Conservation (phyloP, 495 filamentous ascomycete genomes). For the Durotheca rogersii region DNA sequence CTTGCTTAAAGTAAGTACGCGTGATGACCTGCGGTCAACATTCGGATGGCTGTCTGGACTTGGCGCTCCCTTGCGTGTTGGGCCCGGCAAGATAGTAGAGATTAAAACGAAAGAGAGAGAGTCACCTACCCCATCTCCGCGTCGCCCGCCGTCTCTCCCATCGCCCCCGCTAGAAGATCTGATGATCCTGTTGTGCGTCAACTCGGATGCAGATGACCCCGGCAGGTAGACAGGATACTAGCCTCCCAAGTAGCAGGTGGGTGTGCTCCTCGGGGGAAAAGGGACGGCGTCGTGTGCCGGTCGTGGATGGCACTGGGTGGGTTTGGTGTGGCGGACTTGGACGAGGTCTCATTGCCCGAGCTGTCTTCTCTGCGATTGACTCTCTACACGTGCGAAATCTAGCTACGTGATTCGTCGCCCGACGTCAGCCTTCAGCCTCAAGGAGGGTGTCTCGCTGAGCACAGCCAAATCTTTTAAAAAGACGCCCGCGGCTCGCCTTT, state of each 20-base stretch:
- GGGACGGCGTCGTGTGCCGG: constrained; percentile 17
- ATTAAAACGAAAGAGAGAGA: no score
- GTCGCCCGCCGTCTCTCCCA: constrained; percentile 3
- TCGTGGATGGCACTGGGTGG: constrained; percentile 16
- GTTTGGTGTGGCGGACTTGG: no score
- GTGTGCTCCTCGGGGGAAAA: constrained; percentile 9
- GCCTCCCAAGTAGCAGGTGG: constrained; percentile 4
- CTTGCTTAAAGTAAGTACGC: background rate
- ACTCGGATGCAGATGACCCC: constrained; percentile 24
- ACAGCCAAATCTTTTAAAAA: constrained; percentile 18
- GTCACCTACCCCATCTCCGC: no score
- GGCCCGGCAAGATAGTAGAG: no score
- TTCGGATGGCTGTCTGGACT: constrained; percentile 18
- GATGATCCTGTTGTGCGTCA: constrained; percentile 16
- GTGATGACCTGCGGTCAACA: constrained; percentile 8
- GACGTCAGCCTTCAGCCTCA: constrained; percentile 29
- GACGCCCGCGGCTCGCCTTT: constrained; percentile 5
- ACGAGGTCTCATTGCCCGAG: constrained; percentile 26
- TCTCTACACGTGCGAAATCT: constrained; percentile 34
- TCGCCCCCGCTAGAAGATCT: constrained; percentile 14
- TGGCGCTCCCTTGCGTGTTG: constrained; percentile 6
- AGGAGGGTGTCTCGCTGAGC: constrained; percentile 1
- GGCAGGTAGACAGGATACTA: constrained; percentile 6
- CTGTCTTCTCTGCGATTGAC: constrained; percentile 27
- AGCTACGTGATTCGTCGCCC: constrained; percentile 33